These are phyloP conservation scores for Wickerhamiella spandovensis DNA, from an alignment of 805 yeast genomes.

Conservation along the genomic window DNA sequence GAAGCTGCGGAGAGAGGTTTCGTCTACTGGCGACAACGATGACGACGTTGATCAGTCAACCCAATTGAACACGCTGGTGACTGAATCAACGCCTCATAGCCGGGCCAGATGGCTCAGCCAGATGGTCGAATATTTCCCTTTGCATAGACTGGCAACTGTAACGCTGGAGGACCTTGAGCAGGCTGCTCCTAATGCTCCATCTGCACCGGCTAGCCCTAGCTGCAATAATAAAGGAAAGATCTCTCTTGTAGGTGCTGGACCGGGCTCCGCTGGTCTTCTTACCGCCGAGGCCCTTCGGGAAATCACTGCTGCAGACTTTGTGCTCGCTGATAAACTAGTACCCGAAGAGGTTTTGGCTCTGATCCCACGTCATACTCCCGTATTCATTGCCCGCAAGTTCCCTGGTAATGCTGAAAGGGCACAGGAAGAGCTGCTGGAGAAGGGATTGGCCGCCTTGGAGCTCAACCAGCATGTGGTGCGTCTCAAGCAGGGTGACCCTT, in stretches of 20 bases:
- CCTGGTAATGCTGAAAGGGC: conserved; percentile 96
- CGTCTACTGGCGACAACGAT: conserved; percentile 27
- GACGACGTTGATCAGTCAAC: conserved; percentile 57
- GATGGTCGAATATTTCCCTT: conserved; percentile 81
- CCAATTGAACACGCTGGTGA: conserved; percentile 46
- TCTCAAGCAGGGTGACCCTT: conserved; percentile 93
- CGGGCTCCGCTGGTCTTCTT: conserved; percentile 71
- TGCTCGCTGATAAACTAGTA: conserved; percentile 83
- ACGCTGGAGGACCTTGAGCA: conserved; percentile 44
- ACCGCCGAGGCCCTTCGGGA: conserved; percentile 77
- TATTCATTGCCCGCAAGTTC: conserved; percentile 82
- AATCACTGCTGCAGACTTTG: conserved; percentile 67
- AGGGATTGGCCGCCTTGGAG: conserved; percentile 52
- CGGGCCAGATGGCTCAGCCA: conserved; percentile 79
- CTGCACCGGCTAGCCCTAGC: background rate
- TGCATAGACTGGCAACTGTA: conserved; percentile 45
- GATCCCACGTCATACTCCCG: conserved; percentile 61
- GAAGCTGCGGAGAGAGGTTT: conserved; percentile 41
- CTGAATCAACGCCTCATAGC: conserved; percentile 33
- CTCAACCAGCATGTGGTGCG: conserved; percentile 72
- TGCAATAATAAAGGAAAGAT: conserved; percentile 37
- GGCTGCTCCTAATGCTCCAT: conserved; percentile 10
- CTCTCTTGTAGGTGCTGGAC: conserved; percentile 87
- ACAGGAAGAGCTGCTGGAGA: conserved; percentile 64
- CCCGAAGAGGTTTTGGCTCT: conserved; percentile 76